These are phyloP conservation scores for Asterionellopsis glacialis DNA, from an alignment of 108 stramenopile species.

Conservation along the genomic window DNA sequence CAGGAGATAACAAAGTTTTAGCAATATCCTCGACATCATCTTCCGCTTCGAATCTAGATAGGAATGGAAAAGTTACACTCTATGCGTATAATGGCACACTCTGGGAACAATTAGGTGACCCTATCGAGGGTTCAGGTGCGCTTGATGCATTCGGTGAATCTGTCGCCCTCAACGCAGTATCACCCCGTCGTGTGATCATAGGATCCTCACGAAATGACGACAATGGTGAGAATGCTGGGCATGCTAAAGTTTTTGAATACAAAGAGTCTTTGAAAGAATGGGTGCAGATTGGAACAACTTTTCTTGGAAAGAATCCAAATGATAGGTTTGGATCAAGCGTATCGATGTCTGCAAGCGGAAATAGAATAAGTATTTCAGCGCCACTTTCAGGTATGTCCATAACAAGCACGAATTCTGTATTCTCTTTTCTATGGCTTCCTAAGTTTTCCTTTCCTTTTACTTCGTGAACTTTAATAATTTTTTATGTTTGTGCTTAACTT, in stretches of 20 bases:
- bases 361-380: neutral
- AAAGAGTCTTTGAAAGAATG: neutral
- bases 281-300: neutral
- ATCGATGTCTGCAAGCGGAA: neutral
- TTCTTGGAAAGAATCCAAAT: conserved; percentile 1
- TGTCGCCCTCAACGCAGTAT: neutral
- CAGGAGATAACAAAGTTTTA: too few relatives aligned
- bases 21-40: too few relatives aligned
- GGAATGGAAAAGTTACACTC: too few relatives aligned
- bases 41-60: too few relatives aligned
- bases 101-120: neutral
- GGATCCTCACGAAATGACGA: neutral
- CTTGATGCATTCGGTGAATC: neutral
- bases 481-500: too few relatives aligned
- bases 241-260: neutral
- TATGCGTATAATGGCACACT: too few relatives aligned
- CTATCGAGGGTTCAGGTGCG: neutral
- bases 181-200: too few relatives aligned
- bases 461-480: too few relatives aligned
- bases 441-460: too few relatives aligned
- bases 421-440: too few relatives aligned
- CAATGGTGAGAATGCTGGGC: neutral
- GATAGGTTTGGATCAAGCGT: neutral
- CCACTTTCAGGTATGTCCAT: too few relatives aligned
- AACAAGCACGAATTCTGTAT: too few relatives aligned